Percentiles rank a stretch among this genome's conserved stretches.
Evolutionary conservation across 768 basidiomycete species (phyloP).

Genomic region (Filobasidium floriforme): DNA sequence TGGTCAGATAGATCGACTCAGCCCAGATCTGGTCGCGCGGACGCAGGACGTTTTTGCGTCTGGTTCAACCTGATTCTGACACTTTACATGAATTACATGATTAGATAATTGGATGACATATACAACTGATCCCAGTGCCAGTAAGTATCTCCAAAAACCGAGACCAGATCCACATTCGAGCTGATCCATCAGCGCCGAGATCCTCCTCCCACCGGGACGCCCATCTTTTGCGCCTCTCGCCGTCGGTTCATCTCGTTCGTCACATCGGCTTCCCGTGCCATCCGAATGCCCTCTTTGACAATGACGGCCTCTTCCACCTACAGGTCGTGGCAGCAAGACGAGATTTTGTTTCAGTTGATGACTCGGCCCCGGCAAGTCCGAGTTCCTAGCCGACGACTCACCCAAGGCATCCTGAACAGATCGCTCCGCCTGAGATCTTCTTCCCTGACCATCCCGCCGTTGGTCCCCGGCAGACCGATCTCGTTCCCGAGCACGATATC

Average conservation of each 20-base stretch:
- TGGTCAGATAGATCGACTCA: too few species aligned
- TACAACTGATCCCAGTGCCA: too few species aligned
- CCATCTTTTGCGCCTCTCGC: not conserved
- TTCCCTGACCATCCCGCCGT: slow-evolving; percentile 55
- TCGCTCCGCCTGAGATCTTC: slow-evolving; percentile 83
- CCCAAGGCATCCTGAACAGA: slow-evolving; percentile 87
- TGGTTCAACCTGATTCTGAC: too few species aligned
- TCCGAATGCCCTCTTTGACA: slow-evolving; percentile 69
- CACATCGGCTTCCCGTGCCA: slow-evolving; percentile 42
- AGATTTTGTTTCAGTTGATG: too few species aligned
- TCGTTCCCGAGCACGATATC: slow-evolving; percentile 77
- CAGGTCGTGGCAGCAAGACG: not conserved
- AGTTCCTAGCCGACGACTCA: slow-evolving; percentile 38
- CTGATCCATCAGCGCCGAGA: not conserved
- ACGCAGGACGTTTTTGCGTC: too few species aligned
- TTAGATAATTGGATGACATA: too few species aligned
- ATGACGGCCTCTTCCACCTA: slow-evolving; percentile 61
- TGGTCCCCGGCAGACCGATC: slow-evolving; percentile 53
- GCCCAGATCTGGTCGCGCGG: too few species aligned
- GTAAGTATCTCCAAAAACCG: too few species aligned
- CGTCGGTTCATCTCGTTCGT: not conserved
- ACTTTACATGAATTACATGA: too few species aligned
- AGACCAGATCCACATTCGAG: too few species aligned
- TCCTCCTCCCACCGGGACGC: not conserved
- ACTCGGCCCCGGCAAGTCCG: too few species aligned